Evolutionary conservation across 441 rosid species (phyloP).

Genomic region (Metrosideros polymorpha): DNA sequence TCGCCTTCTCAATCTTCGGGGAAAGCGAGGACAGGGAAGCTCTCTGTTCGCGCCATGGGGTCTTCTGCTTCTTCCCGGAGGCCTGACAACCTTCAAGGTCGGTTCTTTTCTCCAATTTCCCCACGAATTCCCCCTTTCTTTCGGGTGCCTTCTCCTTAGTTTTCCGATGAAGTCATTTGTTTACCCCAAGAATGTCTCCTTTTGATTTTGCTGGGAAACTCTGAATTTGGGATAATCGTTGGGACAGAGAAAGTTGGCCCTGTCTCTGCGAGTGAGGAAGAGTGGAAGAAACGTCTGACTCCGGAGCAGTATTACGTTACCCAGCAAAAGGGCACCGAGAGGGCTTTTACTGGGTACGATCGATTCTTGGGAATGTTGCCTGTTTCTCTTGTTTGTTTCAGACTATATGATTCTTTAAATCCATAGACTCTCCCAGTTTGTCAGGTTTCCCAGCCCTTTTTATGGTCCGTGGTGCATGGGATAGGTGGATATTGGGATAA

Average conservation of each 20-base stretch:
- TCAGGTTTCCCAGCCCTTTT: neutral
- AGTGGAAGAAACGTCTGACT: slow-evolving; percentile 73
- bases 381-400: neutral
- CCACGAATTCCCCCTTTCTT: neutral
- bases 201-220: neutral
- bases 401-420: neutral
- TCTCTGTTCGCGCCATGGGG: slow-evolving; percentile 56
- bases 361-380: neutral
- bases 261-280: slow-evolving; percentile 40
- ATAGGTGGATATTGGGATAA: neutral
- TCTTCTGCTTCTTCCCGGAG: slow-evolving; percentile 64
- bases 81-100: slow-evolving; percentile 40
- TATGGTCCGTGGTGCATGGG: neutral
- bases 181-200: neutral
- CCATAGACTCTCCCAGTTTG: neutral
- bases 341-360: slow-evolving; percentile 82
- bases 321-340: slow-evolving; percentile 79
- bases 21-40: slow-evolving; percentile 9
- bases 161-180: neutral
- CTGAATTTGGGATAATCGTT: neutral
- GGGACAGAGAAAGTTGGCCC: slow-evolving; percentile 21
- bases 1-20: slow-evolving; percentile 8
- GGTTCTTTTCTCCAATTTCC: neutral
- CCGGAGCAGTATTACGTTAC: slow-evolving; percentile 60
- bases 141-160: neutral